Evolutionary conservation across 257 asterid genomes (phyloP), one percentile per base, ranked within the genome.

Genomic region (Penstemon newberryi): DNA sequence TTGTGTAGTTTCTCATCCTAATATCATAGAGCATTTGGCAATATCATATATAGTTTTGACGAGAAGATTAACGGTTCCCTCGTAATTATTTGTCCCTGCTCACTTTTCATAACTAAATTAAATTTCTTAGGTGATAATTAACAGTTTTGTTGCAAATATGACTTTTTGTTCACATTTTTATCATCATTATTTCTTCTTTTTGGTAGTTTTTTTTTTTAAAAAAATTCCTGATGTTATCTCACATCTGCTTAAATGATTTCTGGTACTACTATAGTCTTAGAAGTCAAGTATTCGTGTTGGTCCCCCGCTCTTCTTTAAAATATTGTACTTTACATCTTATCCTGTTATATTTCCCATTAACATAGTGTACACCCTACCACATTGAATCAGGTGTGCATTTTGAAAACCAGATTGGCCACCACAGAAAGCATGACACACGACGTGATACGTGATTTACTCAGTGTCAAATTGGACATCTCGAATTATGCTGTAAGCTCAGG

Each of bases 341-440:
- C 25, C 57, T 50, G 58, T 60, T 60, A 38, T 6, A 54, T 19
- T 43, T 65, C 60, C 73, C 19, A 58, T 58, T 78, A 41, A 63
- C 62, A 38, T 6, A 11, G 64, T 43, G 15, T 40, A 36, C 15
- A 8, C 11, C 11, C 33, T 15, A 74, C 66, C 40, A 40, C 70
- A 39, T 65, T 72, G 57, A 55, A 65, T 75, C 85, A 91, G 97
- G 88, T 89, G 67, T 87, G 94, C 73, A 67, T 85, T 71, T 80
- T 91, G 78, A 89, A 84, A 43, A 76, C 93, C 40, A 87, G 90
- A 81, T 82, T 91, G 77, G 96, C 96, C 54, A 77, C 90, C 58
- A 79, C 92, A 40, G 97, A 91, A 80, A 91, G 82, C 84, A 91
- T 91, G 97, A 91, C 97, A 49, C 97, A 91, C 69, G 97, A 91